These are phyloP conservation scores for Blastocystis sp. DNA, from an alignment of 352 stramenopile species.

Conservation along the genomic window DNA sequence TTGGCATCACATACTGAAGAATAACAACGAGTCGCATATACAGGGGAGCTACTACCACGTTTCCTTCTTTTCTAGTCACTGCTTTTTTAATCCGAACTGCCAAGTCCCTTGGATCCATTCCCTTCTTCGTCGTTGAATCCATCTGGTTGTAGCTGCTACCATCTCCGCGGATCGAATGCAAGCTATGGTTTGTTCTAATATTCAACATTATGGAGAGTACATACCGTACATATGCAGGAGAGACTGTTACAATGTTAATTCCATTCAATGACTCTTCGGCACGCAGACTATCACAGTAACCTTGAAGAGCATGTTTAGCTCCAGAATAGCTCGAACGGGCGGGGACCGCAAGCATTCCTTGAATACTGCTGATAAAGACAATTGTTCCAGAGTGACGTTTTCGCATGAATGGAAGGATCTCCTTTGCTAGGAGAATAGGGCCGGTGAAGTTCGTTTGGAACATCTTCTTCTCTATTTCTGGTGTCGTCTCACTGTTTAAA, in stretches of 20 bases:
- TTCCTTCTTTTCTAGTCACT: background rate
- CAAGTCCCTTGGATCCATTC: conserved; percentile 43
- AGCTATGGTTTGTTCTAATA: conserved; percentile 58
- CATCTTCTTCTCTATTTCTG: conserved; percentile 66
- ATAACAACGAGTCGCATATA: conserved; percentile 51
- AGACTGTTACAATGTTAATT: conserved; percentile 60
- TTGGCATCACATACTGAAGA: conserved; percentile 44
- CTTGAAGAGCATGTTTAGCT: conserved; percentile 65
- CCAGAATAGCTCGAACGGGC: conserved; percentile 33
- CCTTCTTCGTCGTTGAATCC: conserved; percentile 59
- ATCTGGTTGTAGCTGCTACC: conserved; percentile 59
- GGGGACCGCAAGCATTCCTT: conserved; percentile 36
- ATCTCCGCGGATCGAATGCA: conserved; percentile 46
- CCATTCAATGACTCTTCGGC: conserved; percentile 55
- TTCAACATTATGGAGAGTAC: background rate
- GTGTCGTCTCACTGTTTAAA: conserved; percentile 38
- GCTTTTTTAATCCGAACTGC: background rate
- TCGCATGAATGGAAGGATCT: conserved; percentile 34
- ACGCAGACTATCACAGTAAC: conserved; percentile 62
- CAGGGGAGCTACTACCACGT: conserved; percentile 30
- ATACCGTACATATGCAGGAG: conserved; percentile 61
- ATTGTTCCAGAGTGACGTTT: conserved; percentile 28
- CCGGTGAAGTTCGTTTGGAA: conserved; percentile 64
- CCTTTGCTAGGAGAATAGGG: conserved; percentile 46
- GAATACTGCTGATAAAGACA: conserved; percentile 68